Percentiles rank a stretch among this genome's conserved stretches.
Conservation (phyloP, 1,284 basidiomycete genomes). For the Fomes fomentarius region DNA sequence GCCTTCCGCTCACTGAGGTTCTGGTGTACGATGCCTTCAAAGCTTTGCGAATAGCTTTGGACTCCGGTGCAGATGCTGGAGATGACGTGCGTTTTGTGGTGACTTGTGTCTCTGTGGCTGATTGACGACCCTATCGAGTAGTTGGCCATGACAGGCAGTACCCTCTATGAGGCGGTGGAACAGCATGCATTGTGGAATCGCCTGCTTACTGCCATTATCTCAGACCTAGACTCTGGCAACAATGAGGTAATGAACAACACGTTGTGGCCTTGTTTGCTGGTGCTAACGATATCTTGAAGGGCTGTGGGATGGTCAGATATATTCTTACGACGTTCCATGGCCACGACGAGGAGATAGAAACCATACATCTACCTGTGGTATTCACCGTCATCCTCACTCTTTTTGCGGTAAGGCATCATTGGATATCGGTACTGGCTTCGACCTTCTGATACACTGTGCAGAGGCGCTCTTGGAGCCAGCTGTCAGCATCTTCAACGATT, state of each 20-base stretch:
- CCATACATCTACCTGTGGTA: slow-evolving; percentile 79
- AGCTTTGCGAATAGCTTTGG: slow-evolving; percentile 64
- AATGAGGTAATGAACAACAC: slow-evolving; percentile 45
- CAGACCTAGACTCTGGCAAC: slow-evolving; percentile 51
- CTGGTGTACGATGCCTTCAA: slow-evolving; percentile 83
- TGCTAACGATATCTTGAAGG: slow-evolving; percentile 41
- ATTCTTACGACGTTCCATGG: slow-evolving; percentile 69
- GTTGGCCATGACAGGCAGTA: slow-evolving; percentile 84
- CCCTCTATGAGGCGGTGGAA: slow-evolving; percentile 92
- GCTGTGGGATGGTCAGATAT: slow-evolving; percentile 66
- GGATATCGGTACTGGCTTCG: not conserved
- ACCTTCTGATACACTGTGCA: not conserved
- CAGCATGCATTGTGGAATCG: slow-evolving; percentile 88
- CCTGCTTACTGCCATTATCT: slow-evolving; percentile 59
- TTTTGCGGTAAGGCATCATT: slow-evolving; percentile 50
- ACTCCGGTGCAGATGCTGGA: slow-evolving; percentile 49
- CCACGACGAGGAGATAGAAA: slow-evolving; percentile 84
- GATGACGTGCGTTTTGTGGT: slow-evolving; percentile 58
- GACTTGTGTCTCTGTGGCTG: not conserved
- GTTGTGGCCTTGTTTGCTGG: not conserved
- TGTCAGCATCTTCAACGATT: slow-evolving; percentile 37
- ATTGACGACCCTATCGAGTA: slow-evolving; percentile 34
- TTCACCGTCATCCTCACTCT: slow-evolving; percentile 69
- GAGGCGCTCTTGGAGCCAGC: not conserved
- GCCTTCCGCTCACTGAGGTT: slow-evolving; percentile 76